Evolutionary conservation across 345 rosid genomes (phyloP).

Genomic region (Populus pruinosa): DNA sequence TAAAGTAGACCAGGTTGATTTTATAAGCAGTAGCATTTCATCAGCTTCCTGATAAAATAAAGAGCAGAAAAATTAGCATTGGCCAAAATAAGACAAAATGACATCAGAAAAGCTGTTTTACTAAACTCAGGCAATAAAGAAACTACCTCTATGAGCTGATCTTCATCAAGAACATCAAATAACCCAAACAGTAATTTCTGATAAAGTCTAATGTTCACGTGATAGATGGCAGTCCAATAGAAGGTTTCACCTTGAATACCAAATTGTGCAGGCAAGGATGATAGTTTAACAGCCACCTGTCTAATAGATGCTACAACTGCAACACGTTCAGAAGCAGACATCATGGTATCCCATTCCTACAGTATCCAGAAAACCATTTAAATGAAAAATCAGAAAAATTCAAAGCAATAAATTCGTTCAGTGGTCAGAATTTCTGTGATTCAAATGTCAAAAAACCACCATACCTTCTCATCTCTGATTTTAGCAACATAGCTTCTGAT

Average conservation of each 20-base stretch:
- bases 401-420: background rate
- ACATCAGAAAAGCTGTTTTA: background rate
- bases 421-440: background rate
- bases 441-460: background rate
- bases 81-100: constrained; percentile 1
- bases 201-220: constrained; percentile 73
- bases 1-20: constrained; percentile 75
- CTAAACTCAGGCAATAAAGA: constrained; percentile 12
- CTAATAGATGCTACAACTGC: constrained; percentile 69
- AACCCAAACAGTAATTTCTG: constrained; percentile 66
- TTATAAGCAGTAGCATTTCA: constrained; percentile 53
- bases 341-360: constrained; percentile 71
- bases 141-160: constrained; percentile 83
- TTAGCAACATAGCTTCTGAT: constrained; percentile 60
- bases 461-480: constrained; percentile 75
- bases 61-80: constrained; percentile 18
- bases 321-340: constrained; percentile 72
- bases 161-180: constrained; percentile 91
- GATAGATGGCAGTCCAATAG: constrained; percentile 80
- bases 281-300: constrained; percentile 54
- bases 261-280: constrained; percentile 58
- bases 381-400: background rate
- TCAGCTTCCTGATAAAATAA: constrained; percentile 58
- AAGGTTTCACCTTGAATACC: constrained; percentile 70
- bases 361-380: constrained; percentile 24